A percentile compares a stretch with the other conserved stretches of the same genome.
Conservation (phyloP, 164 flowering plant species). For the Platanus orientalis region DNA sequence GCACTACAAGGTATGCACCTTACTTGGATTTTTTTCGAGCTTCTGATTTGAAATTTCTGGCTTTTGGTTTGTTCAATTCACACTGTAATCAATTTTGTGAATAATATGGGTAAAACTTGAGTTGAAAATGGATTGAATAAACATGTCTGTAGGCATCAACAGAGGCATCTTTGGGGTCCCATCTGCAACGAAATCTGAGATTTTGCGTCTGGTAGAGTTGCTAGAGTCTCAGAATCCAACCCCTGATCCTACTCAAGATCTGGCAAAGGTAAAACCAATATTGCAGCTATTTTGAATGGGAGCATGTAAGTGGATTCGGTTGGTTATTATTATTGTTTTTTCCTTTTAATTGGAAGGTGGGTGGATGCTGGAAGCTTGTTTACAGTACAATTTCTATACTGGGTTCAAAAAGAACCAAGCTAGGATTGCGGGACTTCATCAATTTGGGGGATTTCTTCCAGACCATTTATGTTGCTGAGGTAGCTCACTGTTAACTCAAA, state of each 20-base stretch:
- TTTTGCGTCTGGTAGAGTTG: slow-evolving; percentile 52
- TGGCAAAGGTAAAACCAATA: slow-evolving; percentile 50
- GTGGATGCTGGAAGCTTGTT: slow-evolving; percentile 85
- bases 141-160: slow-evolving; percentile 45
- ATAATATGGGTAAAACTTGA: neutral
- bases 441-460: slow-evolving; percentile 72
- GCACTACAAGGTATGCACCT: slow-evolving; percentile 44
- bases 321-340: slow-evolving; percentile 2
- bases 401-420: slow-evolving; percentile 93
- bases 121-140: slow-evolving; percentile 8
- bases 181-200: slow-evolving; percentile 69
- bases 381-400: slow-evolving; percentile 81
- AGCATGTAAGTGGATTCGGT: neutral
- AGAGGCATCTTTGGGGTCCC: slow-evolving; percentile 91
- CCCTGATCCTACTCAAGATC: slow-evolving; percentile 52
- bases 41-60: neutral
- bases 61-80: neutral
- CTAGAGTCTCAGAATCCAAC: slow-evolving; percentile 83
- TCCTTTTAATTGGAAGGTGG: slow-evolving; percentile 38
- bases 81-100: neutral
- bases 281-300: neutral
- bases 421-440: slow-evolving; percentile 86
- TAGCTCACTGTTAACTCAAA: slow-evolving; percentile 16
- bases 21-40: no score
- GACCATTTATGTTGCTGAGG: slow-evolving; percentile 65